These are phyloP conservation scores for Neurospora terricola DNA, from an alignment of 495 filamentous ascomycete genomes.

Conservation along the genomic window DNA sequence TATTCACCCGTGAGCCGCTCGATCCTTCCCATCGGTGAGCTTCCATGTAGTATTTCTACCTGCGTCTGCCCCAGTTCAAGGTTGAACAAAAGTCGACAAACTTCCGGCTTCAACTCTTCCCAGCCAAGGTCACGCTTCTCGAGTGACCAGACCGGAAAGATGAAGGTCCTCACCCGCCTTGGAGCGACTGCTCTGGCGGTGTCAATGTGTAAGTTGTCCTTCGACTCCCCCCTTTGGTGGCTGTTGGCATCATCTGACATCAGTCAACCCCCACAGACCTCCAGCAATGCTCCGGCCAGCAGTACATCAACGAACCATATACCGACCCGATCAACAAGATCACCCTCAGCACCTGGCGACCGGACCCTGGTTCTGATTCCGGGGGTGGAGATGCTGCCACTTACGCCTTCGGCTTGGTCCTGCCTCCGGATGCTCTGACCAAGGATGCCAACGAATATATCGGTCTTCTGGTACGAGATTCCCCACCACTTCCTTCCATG, in stretches of 20 bases:
- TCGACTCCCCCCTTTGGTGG: not conserved
- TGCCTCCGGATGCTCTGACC: conserved; percentile 42
- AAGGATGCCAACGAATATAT: conserved; percentile 49
- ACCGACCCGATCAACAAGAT: conserved; percentile 34
- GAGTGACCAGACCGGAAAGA: conserved; percentile 13
- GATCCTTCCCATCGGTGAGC: conserved; percentile 21
- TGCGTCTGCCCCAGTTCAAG: not conserved
- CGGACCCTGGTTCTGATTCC: conserved; percentile 9
- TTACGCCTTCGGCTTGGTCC: conserved; percentile 44
- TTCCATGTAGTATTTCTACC: conserved; percentile 10
- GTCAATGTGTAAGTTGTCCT: conserved; percentile 18
- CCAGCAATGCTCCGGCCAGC: conserved; percentile 18
- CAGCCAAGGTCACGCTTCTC: not conserved
- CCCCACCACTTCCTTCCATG: not conserved
- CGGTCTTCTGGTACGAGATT: conserved; percentile 38
- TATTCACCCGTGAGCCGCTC: conserved; percentile 12
- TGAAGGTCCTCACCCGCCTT: conserved; percentile 21
- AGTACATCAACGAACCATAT: conserved; percentile 19
- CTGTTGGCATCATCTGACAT: conserved; percentile 4
- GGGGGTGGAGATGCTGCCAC: conserved; percentile 13
- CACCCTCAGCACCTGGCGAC: conserved; percentile 31
- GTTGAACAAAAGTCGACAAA: conserved; percentile 4
- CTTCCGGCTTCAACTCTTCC: not conserved
- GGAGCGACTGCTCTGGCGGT: conserved; percentile 19
- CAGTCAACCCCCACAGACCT: conserved; percentile 4